These are phyloP conservation scores for Nitzschia inconspicua DNA, from an alignment of 108 stramenopile genomes.

Conservation along the genomic window DNA sequence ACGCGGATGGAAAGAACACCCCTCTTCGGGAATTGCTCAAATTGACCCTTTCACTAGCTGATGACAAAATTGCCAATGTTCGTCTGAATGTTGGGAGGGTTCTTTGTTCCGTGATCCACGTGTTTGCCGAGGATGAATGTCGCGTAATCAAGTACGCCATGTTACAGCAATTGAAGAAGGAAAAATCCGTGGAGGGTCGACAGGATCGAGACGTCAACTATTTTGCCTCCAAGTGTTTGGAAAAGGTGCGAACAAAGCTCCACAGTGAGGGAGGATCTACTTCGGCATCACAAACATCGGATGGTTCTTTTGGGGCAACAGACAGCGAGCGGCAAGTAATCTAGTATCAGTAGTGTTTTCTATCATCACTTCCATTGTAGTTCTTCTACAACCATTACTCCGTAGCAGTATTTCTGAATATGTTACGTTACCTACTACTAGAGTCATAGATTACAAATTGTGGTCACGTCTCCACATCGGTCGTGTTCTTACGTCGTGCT, in stretches of 20 bases:
- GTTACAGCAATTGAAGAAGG: constrained; percentile 66
- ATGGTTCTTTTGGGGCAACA: too few species aligned
- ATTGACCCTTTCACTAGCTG: constrained; percentile 59
- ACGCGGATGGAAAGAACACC: constrained; percentile 38
- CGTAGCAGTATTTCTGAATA: too few species aligned
- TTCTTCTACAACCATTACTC: too few species aligned
- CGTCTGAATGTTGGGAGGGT: constrained; percentile 79
- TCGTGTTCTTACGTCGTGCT: constrained; percentile 28
- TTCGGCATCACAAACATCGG: too few species aligned
- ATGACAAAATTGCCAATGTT: constrained; percentile 82
- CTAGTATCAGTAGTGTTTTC: too few species aligned
- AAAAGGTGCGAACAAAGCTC: constrained; percentile 18
- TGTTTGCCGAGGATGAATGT: constrained; percentile 62
- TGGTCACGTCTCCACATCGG: too few species aligned
- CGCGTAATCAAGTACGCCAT: constrained; percentile 51
- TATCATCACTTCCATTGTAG: too few species aligned
- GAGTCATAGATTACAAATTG: too few species aligned
- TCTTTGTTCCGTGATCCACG: constrained; percentile 46
- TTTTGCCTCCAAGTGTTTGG: constrained; percentile 50
- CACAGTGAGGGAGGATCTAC: constrained; percentile 1
- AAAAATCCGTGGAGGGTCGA: constrained; percentile 40
- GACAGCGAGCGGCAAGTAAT: too few species aligned
- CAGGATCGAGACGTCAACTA: constrained; percentile 81
- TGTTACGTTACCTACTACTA: too few species aligned
- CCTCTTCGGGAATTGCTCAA: constrained; percentile 61